Evolutionary conservation across 169 alveolate genomes (phyloP).

Genomic region (Amoebophrya sp.): DNA sequence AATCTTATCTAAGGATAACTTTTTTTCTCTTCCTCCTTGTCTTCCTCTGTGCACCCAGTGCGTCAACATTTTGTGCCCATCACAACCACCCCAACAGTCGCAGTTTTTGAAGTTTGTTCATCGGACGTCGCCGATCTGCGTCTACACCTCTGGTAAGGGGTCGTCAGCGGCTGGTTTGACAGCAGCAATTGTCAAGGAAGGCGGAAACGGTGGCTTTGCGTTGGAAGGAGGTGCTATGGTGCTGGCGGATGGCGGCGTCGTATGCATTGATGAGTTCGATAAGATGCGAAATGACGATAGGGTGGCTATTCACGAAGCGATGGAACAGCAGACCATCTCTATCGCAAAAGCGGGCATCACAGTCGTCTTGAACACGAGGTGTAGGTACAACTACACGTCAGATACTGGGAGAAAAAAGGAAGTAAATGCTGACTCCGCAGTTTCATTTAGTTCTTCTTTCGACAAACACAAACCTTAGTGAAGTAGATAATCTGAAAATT

Average conservation of each 20-base stretch:
- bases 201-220: slow-evolving; percentile 84
- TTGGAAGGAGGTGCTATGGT: slow-evolving; percentile 99
- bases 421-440: too few relatives aligned
- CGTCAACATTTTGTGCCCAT: slow-evolving; percentile 84
- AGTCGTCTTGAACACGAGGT: slow-evolving; percentile 68
- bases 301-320: slow-evolving; percentile 99
- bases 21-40: background rate
- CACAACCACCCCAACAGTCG: slow-evolving; percentile 74
- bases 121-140: slow-evolving; percentile 94
- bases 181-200: slow-evolving; percentile 91
- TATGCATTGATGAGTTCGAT: slow-evolving; percentile 99
- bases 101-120: slow-evolving; percentile 94
- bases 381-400: too few relatives aligned
- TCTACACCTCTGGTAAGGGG: slow-evolving; percentile 97
- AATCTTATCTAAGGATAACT: background rate
- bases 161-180: slow-evolving; percentile 99
- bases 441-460: background rate
- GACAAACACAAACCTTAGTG: background rate
- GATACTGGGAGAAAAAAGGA: too few relatives aligned
- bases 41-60: slow-evolving; percentile 40
- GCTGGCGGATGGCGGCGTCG: slow-evolving; percentile 93
- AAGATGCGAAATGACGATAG: slow-evolving; percentile 98
- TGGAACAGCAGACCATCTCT: slow-evolving; percentile 99
- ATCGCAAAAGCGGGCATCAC: slow-evolving; percentile 99
- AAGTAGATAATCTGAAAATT: background rate